Evolutionary conservation across 768 basidiomycete genomes (phyloP).

Genomic region (Leccinum fibrillosum): DNA sequence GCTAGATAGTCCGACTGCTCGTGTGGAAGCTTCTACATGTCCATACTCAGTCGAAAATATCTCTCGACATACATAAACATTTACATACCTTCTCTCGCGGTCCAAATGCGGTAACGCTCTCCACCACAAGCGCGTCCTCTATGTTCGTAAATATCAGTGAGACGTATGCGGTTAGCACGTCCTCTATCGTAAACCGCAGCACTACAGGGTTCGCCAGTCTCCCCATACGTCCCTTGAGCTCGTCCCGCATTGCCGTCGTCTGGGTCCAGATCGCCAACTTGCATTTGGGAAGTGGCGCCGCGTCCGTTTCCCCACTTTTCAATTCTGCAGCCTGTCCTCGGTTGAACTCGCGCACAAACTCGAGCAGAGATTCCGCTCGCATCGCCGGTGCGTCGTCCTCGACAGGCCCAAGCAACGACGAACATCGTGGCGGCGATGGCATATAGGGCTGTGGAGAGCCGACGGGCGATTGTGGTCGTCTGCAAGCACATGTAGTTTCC

Average conservation of each 20-base stretch:
- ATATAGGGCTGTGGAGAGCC: constrained; percentile 60
- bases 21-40: constrained; percentile 57
- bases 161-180: constrained; percentile 66
- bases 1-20: constrained; percentile 65
- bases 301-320: constrained; percentile 1
- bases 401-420: constrained; percentile 41
- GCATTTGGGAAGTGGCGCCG: constrained; percentile 14
- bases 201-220: constrained; percentile 31
- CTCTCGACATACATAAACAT: not conserved
- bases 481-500: constrained; percentile 16
- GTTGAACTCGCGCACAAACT: constrained; percentile 62
- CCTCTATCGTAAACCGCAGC: constrained; percentile 58
- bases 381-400: constrained; percentile 39
- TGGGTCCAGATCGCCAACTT: constrained; percentile 57
- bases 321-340: constrained; percentile 16
- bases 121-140: constrained; percentile 46
- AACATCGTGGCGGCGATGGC: constrained; percentile 35
- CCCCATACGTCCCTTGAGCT: not conserved
- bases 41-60: not conserved
- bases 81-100: constrained; percentile 61
- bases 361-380: constrained; percentile 42
- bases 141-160: constrained; percentile 40
- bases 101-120: constrained; percentile 68
- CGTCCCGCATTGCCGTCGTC: constrained; percentile 18
- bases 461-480: constrained; percentile 51